A percentile compares a stretch with the other conserved stretches of the same genome.
Evolutionary conservation across 2,329 filamentous ascomycete genomes (phyloP).

Genomic region (Colletotrichum simmondsii): DNA sequence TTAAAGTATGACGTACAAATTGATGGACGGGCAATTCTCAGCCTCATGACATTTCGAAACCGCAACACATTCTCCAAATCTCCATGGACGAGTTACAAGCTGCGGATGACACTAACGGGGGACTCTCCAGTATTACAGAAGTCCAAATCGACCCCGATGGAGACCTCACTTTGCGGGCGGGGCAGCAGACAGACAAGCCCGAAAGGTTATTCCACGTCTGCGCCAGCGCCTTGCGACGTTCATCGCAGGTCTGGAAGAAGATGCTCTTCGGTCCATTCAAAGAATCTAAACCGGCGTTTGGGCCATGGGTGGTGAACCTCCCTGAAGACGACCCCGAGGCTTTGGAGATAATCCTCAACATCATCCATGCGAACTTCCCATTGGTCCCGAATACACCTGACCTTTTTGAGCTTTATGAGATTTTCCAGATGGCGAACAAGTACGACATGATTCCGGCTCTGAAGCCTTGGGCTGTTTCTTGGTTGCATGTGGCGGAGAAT

Average conservation of each 20-base stretch:
- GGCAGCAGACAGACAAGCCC: background rate
- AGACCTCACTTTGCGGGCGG: slow-evolving; percentile 9
- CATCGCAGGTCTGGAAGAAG: slow-evolving; percentile 22
- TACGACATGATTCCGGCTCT: slow-evolving; percentile 24
- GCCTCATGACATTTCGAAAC: no score
- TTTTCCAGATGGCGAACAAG: slow-evolving; percentile 15
- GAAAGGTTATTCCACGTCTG: slow-evolving; percentile 18
- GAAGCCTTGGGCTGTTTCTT: slow-evolving; percentile 8
- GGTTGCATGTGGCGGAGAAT: background rate
- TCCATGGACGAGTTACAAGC: background rate
- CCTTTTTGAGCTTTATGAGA: slow-evolving; percentile 3
- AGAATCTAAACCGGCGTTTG: slow-evolving; percentile 25
- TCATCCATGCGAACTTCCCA: slow-evolving; percentile 10
- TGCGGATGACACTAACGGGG: rapidly evolving
- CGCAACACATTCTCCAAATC: background rate
- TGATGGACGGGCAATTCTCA: background rate
- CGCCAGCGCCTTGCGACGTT: slow-evolving; percentile 14
- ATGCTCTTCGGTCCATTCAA: slow-evolving; percentile 31
- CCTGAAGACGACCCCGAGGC: slow-evolving; percentile 7
- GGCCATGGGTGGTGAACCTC: slow-evolving; percentile 7
- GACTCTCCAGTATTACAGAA: background rate
- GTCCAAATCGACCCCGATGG: slow-evolving; percentile 13
- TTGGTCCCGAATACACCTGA: background rate
- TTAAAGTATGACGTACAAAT: background rate
- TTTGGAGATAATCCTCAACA: background rate